Base-by-base conservation (phyloP, 441 rosid genomes). In the Rhodomyrtus psidioides region DNA sequence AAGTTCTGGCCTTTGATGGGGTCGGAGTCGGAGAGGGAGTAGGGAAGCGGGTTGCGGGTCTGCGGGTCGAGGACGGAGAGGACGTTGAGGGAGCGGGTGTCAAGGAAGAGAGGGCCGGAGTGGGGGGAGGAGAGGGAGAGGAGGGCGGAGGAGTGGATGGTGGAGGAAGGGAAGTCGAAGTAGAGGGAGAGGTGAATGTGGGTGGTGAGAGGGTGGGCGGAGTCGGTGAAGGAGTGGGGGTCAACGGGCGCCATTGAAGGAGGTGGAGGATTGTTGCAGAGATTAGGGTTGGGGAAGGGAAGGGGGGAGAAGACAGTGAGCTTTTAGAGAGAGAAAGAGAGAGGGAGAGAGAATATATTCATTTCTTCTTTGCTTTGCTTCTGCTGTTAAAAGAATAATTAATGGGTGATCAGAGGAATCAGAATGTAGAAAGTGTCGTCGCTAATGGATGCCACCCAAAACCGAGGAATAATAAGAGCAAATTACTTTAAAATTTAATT, bases 151-250 rank as follows among this genome's bases (percentile, higher is more conserved):
- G 88, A 96, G 90, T 94, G 96, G 93, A 95, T 94, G 89, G 92
- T 88, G 88, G 95, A 91, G 88, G 95, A 89, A 59, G 94, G 84
- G 93, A 97, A 97, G 84, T 95, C 95, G 83, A 96, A 91, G 94
- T 94, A 94, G 55, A 97, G 92, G 81, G 95, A 91, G 86, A 95
- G 95, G 60, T 94, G 84, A 86, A 95, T 59, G 89, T 94, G 95
- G 57, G 94, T 92, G 24, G 96, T 91, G 51, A 94, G 88, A 16
- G 98, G 95, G 89, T 94, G 95, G 39, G 92, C 46, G 9, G 96
- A 91, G 46, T 93, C 95, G 19, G 95, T 92, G 94, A 83, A 95
- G 23, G 99, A 97, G 92, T 97, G 99, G 0, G 98, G 98, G 88
- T 97, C 99, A 10, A 94, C 82, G 14, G 94, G 93, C 12, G 96